These are phyloP conservation scores for Starmerella potacharoeniae DNA, from an alignment of 805 yeast genomes.

Conservation along the genomic window DNA sequence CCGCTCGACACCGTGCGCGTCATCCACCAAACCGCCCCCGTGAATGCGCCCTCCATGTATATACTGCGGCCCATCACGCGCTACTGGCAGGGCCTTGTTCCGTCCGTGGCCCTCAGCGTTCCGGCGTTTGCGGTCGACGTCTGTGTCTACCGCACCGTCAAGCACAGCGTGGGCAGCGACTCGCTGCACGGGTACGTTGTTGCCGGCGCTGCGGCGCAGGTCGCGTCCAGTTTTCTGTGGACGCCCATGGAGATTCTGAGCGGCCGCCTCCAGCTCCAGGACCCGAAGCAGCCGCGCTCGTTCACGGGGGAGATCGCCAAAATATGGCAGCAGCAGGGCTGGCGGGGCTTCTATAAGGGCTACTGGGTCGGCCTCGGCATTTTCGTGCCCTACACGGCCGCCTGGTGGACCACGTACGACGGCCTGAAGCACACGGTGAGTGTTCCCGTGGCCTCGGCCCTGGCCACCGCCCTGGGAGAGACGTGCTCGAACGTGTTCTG, in stretches of 20 bases:
- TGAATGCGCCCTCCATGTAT: constrained; percentile 27
- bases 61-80: constrained; percentile 19
- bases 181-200: constrained; percentile 24
- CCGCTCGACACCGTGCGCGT: constrained; percentile 33
- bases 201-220: constrained; percentile 30
- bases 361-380: constrained; percentile 32
- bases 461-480: constrained; percentile 29
- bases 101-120: constrained; percentile 28
- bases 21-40: constrained; percentile 31
- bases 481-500: constrained; percentile 30
- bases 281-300: not conserved
- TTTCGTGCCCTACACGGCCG: constrained; percentile 30
- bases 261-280: constrained; percentile 29
- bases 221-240: constrained; percentile 28
- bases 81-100: constrained; percentile 31
- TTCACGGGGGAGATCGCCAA: constrained; percentile 15
- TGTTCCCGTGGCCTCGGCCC: constrained; percentile 26
- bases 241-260: constrained; percentile 34
- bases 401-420: constrained; percentile 31
- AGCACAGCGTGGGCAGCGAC: constrained; percentile 26
- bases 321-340: constrained; percentile 51
- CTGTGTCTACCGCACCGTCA: constrained; percentile 29
- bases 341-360: constrained; percentile 70
- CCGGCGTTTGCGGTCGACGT: constrained; percentile 32
- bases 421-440: not conserved